A percentile compares a stretch with the other conserved stretches of the same genome.
Conservation (phyloP, 148 eudicot species). For the Polygonum maritimum region DNA sequence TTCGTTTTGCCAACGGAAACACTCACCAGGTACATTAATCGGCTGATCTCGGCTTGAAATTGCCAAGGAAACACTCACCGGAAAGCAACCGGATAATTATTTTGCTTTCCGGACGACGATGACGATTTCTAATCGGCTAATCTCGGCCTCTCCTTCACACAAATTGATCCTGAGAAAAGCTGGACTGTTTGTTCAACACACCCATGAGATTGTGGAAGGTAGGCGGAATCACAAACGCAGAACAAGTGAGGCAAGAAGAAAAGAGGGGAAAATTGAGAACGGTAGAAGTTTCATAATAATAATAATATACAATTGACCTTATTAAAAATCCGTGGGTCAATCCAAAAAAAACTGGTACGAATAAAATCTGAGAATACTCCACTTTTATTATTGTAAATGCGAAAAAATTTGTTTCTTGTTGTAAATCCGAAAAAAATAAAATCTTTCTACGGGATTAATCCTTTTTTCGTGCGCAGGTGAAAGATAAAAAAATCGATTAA, state of each 20-base stretch:
- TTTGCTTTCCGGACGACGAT: neutral
- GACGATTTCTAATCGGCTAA: neutral
- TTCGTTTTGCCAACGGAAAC: neutral
- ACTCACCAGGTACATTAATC: neutral
- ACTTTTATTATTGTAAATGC: too few relatives aligned
- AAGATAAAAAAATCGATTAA: too few relatives aligned
- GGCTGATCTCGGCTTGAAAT: too few relatives aligned
- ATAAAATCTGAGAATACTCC: too few relatives aligned
- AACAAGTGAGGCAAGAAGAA: neutral
- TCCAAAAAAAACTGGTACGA: too few relatives aligned
- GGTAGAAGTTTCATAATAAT: neutral
- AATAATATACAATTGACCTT: neutral
- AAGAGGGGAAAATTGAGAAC: neutral
- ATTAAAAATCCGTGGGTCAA: neutral
- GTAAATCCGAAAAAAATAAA: too few relatives aligned
- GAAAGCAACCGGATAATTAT: neutral
- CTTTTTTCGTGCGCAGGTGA: too few relatives aligned
- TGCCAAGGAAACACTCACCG: neutral
- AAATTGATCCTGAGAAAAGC: neutral
- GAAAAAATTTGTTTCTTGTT: too few relatives aligned
- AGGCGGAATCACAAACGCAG: neutral
- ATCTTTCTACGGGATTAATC: too few relatives aligned
- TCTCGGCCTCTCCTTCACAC: neutral
- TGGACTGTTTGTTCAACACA: neutral
- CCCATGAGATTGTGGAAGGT: neutral